Conservation (phyloP, 2,329 filamentous ascomycete genomes). For the Trichophyton benhamiae region DNA sequence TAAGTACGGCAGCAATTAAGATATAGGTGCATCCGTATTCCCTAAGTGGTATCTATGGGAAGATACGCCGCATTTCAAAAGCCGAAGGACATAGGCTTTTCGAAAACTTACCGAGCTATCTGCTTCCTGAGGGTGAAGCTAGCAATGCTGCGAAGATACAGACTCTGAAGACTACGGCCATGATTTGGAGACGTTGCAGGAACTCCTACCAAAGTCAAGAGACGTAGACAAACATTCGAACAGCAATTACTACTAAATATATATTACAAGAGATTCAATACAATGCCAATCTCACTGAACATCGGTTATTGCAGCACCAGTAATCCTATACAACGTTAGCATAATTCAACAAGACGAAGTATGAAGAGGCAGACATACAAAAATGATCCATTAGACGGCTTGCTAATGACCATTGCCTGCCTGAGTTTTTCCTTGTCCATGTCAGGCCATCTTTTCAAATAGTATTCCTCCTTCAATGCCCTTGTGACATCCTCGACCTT, state of each 20-base stretch:
- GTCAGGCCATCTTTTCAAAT: slow-evolving; percentile 55
- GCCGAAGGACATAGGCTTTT: too few species aligned
- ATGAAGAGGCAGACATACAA: slow-evolving; percentile 22
- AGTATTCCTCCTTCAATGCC: slow-evolving; percentile 73
- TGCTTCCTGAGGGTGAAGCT: background rate
- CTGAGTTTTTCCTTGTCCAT: slow-evolving; percentile 60
- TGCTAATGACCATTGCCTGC: slow-evolving; percentile 76
- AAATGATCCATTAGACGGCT: slow-evolving; percentile 46
- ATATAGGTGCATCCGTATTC: too few species aligned
- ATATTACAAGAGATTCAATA: background rate
- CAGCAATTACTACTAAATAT: background rate
- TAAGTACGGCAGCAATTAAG: too few species aligned
- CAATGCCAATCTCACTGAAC: slow-evolving; percentile 6
- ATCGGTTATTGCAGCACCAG: slow-evolving; percentile 27
- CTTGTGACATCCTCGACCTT: slow-evolving; percentile 66
- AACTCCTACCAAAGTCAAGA: background rate
- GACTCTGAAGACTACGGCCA: background rate
- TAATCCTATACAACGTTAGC: slow-evolving; percentile 19
- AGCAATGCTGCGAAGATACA: background rate
- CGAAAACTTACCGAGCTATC: too few species aligned
- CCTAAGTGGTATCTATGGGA: too few species aligned
- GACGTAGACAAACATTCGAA: background rate
- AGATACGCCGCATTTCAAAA: too few species aligned
- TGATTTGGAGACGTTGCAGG: background rate
- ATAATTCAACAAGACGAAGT: background rate